Evolutionary conservation across 2,329 filamentous ascomycete genomes (phyloP).

Genomic region (Cladophialophora yegresii): DNA sequence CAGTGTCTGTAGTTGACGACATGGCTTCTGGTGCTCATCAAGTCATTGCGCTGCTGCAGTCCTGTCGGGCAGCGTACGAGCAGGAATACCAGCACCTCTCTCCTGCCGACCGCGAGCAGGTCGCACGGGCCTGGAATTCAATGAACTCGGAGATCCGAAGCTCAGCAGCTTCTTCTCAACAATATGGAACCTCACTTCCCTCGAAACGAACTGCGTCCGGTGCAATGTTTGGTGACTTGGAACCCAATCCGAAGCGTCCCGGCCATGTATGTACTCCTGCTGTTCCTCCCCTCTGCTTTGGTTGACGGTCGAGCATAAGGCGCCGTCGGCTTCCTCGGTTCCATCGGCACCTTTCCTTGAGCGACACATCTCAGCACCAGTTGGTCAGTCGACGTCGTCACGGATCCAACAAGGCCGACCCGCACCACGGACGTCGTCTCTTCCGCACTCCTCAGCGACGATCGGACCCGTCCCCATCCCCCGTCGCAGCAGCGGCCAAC

Average conservation of each 20-base stretch:
- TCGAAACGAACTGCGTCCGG: conserved; percentile 32
- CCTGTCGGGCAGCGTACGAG: conserved; percentile 32
- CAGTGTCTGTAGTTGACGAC: conserved; percentile 14
- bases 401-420: conserved; percentile 32
- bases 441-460: conserved; percentile 30
- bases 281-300: conserved; percentile 27
- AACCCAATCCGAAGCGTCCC: conserved; percentile 46
- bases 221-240: conserved; percentile 41
- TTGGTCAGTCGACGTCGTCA: conserved; percentile 12
- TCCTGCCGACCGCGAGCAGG: conserved; percentile 29
- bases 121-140: conserved; percentile 29
- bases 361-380: conserved; percentile 35
- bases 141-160: conserved; percentile 22
- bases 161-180: conserved; percentile 10
- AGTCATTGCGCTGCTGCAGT: conserved; percentile 26
- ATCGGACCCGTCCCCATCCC: conserved; percentile 37
- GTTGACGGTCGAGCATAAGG: conserved; percentile 33
- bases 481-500: conserved; percentile 25
- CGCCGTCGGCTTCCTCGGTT: conserved; percentile 27
- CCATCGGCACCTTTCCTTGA: conserved; percentile 33
- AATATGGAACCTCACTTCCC: conserved; percentile 28
- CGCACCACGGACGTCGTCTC: conserved; percentile 39
- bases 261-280: conserved; percentile 36
- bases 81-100: conserved; percentile 33
- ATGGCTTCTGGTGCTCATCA: conserved; percentile 29